phyloP scores from a whole-genome alignment of 176 grass and related monocot species.

The Zoysia pacifica region DNA sequence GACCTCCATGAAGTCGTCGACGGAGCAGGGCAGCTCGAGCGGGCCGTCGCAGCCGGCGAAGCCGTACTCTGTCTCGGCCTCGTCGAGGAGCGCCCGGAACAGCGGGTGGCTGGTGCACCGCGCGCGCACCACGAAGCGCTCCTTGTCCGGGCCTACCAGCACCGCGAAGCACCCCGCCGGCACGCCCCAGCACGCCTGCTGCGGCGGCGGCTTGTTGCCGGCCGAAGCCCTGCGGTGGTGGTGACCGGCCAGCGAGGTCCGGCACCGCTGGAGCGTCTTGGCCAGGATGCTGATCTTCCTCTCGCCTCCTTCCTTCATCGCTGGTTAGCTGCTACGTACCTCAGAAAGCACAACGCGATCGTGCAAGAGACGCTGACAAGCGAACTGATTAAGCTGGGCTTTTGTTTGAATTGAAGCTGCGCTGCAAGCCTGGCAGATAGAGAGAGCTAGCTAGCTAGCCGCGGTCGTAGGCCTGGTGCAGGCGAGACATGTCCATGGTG shows the following conservation, averaged over 20 bases:
- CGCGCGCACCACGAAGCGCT: constrained; percentile 68
- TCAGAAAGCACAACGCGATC: no score
- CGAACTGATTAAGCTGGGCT: no score
- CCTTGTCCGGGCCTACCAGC: constrained; percentile 71
- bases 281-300: constrained; percentile 50
- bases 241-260: constrained; percentile 26
- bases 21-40: constrained; percentile 69
- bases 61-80: constrained; percentile 73
- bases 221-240: not conserved
- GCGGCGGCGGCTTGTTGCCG: not conserved
- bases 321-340: no score
- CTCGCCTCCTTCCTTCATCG: constrained; percentile 44
- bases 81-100: constrained; percentile 59
- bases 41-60: constrained; percentile 57
- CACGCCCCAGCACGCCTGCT: not conserved
- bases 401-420: no score
- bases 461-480: constrained; percentile 52
- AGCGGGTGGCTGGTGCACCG: constrained; percentile 71
- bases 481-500: constrained; percentile 47
- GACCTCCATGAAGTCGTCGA: constrained; percentile 63
- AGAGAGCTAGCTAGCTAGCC: constrained; percentile 23
- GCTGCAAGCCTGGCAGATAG: not conserved
- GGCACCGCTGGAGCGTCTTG: constrained; percentile 42
- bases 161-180: constrained; percentile 72
- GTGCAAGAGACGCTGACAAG: no score